These are phyloP conservation scores for Rhizoctonia solani DNA, from an alignment of 1,284 basidiomycete species.

Conservation along the genomic window DNA sequence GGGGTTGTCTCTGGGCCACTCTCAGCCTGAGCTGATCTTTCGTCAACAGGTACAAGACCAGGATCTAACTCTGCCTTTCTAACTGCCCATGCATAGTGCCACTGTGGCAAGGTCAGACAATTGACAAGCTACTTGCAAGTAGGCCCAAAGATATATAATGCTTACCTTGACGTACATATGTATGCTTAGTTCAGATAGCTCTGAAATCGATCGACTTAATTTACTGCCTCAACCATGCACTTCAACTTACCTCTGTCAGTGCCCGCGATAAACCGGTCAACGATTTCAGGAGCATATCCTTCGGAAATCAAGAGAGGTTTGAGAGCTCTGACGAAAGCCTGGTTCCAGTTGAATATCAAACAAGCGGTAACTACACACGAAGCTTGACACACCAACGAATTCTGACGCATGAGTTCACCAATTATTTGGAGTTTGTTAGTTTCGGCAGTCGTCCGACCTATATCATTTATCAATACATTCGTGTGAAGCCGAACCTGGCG, in stretches of 20 bases:
- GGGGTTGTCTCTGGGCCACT: neutral
- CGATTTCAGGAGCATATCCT: constrained; percentile 11
- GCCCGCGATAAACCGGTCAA: constrained; percentile 28
- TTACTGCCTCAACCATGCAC: neutral
- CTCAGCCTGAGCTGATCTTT: neutral
- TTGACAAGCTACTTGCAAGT: neutral
- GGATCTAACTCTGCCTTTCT: constrained; percentile 13
- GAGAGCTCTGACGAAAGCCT: constrained; percentile 32
- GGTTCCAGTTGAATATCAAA: neutral
- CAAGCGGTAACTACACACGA: neutral
- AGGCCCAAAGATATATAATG: neutral
- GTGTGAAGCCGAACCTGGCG: neutral
- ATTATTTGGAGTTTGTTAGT: constrained; percentile 29
- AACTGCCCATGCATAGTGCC: constrained; percentile 36
- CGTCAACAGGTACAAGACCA: neutral
- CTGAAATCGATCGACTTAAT: neutral
- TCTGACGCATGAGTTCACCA: constrained; percentile 35
- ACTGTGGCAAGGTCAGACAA: neutral
- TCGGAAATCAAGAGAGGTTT: constrained; percentile 23
- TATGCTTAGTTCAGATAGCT: neutral
- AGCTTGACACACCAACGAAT: constrained; percentile 12
- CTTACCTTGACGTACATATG: constrained; percentile 30
- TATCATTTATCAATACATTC: neutral
- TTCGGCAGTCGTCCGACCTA: constrained; percentile 31
- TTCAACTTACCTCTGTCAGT: constrained; percentile 19